phyloP scores from a whole-genome alignment of 345 rosid species.

The Cardamine chenopodiifolia region DNA sequence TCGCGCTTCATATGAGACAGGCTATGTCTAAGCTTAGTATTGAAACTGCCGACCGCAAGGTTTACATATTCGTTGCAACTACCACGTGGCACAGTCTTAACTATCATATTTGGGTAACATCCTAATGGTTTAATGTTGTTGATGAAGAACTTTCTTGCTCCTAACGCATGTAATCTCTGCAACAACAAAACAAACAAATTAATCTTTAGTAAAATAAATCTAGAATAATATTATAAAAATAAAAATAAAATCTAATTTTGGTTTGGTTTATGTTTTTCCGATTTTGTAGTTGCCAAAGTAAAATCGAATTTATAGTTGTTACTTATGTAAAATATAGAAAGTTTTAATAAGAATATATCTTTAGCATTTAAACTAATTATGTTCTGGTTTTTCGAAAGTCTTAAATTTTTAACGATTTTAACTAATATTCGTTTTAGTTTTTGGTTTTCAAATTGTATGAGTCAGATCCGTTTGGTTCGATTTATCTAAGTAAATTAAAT shows the following conservation, averaged over 20 bases:
- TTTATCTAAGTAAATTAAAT: background rate
- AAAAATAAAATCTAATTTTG: background rate
- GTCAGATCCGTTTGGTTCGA: no score
- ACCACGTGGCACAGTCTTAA: constrained; percentile 16
- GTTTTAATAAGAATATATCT: background rate
- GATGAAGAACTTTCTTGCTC: constrained; percentile 42
- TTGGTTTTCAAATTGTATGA: background rate
- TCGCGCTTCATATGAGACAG: background rate
- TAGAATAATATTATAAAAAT: no score
- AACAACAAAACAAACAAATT: background rate
- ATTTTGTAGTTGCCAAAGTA: background rate
- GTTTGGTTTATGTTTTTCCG: background rate
- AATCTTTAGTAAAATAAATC: background rate
- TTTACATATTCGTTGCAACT: constrained; percentile 18
- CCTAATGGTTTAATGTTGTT: constrained; percentile 42
- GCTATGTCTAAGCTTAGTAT: constrained; percentile 19
- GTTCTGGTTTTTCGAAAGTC: no score
- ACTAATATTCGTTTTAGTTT: no score
- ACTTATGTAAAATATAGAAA: no score
- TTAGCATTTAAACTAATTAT: background rate
- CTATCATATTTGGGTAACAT: constrained; percentile 37
- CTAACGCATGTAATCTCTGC: constrained; percentile 34
- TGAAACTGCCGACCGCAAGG: constrained; percentile 12
- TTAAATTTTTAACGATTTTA: no score
- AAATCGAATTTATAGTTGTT: background rate